Conservation (phyloP, 306 rosid species). For the Dryas octopetala region DNA sequence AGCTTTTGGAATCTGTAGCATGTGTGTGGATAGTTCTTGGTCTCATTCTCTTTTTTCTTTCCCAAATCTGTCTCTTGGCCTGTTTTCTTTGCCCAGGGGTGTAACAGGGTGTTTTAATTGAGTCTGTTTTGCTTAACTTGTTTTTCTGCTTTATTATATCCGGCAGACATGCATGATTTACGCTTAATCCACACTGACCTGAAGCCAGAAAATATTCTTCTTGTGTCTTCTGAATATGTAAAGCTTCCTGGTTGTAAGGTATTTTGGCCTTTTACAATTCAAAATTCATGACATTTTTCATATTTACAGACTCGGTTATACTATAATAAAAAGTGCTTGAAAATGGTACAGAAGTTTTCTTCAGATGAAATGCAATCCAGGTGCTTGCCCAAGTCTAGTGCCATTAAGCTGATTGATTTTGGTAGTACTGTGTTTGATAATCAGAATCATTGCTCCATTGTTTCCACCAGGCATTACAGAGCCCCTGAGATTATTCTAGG, state of each 20-base stretch:
- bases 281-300: conserved; percentile 22
- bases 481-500: conserved; percentile 98
- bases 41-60: conserved; percentile 38
- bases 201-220: conserved; percentile 99
- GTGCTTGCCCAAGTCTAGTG: conserved; percentile 99
- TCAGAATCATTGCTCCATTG: conserved; percentile 92
- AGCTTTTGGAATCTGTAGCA: conserved; percentile 99
- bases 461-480: conserved; percentile 96
- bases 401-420: conserved; percentile 99
- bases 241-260: conserved; percentile 90
- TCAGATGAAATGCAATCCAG: conserved; percentile 77
- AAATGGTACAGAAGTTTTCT: conserved; percentile 81
- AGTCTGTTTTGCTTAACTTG: conserved; percentile 32
- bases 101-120: conserved; percentile 29
- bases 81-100: conserved; percentile 44
- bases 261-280: conserved; percentile 39
- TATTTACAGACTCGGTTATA: conserved; percentile 34
- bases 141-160: conserved; percentile 47
- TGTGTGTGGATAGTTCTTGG: conserved; percentile 84
- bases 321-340: conserved; percentile 44
- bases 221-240: conserved; percentile 86
- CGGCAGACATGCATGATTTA: conserved; percentile 90
- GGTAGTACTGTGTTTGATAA: conserved; percentile 93
- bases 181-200: conserved; percentile 87
- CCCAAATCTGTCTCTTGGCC: conserved; percentile 40